Percentiles rank a stretch among this genome's conserved stretches.
phyloP scores from a whole-genome alignment of 2,329 filamentous ascomycete genomes.

The Monosporascus sp. region DNA sequence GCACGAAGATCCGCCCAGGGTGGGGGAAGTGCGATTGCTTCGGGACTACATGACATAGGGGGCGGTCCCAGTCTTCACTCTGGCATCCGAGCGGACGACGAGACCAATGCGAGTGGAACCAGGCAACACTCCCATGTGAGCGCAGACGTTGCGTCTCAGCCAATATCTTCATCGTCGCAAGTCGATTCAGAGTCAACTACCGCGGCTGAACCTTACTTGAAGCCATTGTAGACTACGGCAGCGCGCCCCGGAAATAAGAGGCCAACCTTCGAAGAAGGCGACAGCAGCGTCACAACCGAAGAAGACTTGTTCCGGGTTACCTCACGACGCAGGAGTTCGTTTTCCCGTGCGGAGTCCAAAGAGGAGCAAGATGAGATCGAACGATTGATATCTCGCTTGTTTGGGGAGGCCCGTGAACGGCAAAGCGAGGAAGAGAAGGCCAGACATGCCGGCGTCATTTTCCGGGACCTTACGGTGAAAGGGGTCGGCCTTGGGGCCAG shows the following conservation, averaged over 20 bases:
- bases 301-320: constrained; percentile 47
- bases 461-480: constrained; percentile 65
- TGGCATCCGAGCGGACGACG: no score
- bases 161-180: constrained; percentile 1
- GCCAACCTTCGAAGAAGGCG: constrained; percentile 15
- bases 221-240: constrained; percentile 22
- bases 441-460: constrained; percentile 64
- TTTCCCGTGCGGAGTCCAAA: constrained; percentile 19
- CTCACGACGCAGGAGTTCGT: constrained; percentile 42
- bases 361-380: constrained; percentile 51
- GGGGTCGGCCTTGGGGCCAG: constrained; percentile 63
- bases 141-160: constrained; percentile 1
- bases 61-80: no score
- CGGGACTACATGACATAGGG: not conserved
- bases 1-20: not conserved
- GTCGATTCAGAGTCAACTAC: constrained; percentile 11
- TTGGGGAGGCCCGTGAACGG: constrained; percentile 58
- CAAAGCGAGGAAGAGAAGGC: constrained; percentile 67
- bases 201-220: constrained; percentile 18
- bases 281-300: constrained; percentile 33
- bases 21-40: not conserved
- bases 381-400: constrained; percentile 64
- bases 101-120: no score
- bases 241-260: constrained; percentile 3
- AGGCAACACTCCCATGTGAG: not conserved